phyloP scores from a whole-genome alignment of 306 rosid species.

The Citrullus colocynthis region DNA sequence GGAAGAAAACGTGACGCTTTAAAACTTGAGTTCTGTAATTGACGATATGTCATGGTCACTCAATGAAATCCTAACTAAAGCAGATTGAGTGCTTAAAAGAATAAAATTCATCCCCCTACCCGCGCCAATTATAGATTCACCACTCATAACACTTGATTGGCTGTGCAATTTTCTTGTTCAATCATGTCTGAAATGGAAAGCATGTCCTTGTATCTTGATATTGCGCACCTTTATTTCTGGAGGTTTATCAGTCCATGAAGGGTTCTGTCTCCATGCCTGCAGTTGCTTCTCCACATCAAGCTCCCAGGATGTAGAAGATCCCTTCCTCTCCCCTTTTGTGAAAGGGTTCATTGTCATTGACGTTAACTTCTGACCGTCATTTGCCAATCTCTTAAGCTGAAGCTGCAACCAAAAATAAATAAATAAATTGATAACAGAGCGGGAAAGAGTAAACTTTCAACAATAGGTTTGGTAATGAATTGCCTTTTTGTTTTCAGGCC shows the following conservation, averaged over 20 bases:
- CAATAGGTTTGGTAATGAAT: not conserved
- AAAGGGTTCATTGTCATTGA: constrained; percentile 20
- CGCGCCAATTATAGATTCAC: not conserved
- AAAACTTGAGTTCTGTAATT: too few species aligned
- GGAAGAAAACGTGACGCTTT: too few species aligned
- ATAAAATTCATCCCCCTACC: not conserved
- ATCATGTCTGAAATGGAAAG: not conserved
- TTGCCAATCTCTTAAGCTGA: constrained; percentile 49
- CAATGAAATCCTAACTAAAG: not conserved
- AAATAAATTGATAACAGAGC: not conserved
- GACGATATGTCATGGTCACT: not conserved
- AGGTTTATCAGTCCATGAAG: constrained; percentile 71
- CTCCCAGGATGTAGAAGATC: constrained; percentile 30
- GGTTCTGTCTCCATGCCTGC: constrained; percentile 79
- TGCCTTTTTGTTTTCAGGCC: not conserved
- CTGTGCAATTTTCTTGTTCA: not conserved
- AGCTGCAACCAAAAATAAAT: constrained; percentile 28
- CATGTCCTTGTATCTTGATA: not conserved
- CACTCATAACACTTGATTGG: not conserved
- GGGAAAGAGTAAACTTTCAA: not conserved
- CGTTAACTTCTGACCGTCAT: constrained; percentile 23
- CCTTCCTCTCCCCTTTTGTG: constrained; percentile 18
- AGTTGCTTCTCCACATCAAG: constrained; percentile 68
- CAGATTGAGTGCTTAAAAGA: not conserved
- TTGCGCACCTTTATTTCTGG: constrained; percentile 51